These are phyloP conservation scores for Zymoseptoria brevis DNA, from an alignment of 2,329 filamentous ascomycete genomes.

Conservation along the genomic window DNA sequence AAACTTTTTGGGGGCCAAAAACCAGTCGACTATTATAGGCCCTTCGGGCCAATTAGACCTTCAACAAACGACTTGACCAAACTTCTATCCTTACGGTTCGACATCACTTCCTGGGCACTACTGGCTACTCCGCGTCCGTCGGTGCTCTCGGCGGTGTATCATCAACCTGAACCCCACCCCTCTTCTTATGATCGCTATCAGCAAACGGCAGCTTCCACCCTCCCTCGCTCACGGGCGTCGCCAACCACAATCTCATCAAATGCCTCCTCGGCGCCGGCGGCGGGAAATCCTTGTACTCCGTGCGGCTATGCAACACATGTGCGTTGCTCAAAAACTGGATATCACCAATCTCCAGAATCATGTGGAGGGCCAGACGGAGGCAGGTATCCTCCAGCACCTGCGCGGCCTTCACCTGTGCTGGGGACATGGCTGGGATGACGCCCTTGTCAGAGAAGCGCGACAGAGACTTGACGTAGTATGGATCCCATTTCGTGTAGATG, in stretches of 20 bases:
- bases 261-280: conserved; percentile 65
- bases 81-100: background rate
- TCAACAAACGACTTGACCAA: background rate
- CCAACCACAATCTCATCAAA: conserved; percentile 75
- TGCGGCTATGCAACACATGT: conserved; percentile 74
- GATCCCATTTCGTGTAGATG: conserved; percentile 81
- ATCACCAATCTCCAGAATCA: conserved; percentile 78
- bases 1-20: too few relatives aligned
- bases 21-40: too few relatives aligned
- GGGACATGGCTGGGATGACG: conserved; percentile 63
- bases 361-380: conserved; percentile 65
- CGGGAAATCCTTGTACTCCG: conserved; percentile 65
- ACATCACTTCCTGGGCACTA: too few relatives aligned
- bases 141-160: conserved; percentile 67
- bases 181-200: conserved; percentile 75
- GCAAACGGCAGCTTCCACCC: conserved; percentile 80
- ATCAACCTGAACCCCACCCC: conserved; percentile 81
- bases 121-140: conserved; percentile 62
- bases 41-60: too few relatives aligned
- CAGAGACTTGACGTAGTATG: conserved; percentile 75
- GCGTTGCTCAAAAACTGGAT: conserved; percentile 80
- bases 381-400: conserved; percentile 69
- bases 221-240: conserved; percentile 71
- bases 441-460: conserved; percentile 63
- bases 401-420: conserved; percentile 60